These are phyloP conservation scores for Pseudogymnoascus sp. DNA, from an alignment of 2,329 filamentous ascomycete genomes.

Conservation along the genomic window DNA sequence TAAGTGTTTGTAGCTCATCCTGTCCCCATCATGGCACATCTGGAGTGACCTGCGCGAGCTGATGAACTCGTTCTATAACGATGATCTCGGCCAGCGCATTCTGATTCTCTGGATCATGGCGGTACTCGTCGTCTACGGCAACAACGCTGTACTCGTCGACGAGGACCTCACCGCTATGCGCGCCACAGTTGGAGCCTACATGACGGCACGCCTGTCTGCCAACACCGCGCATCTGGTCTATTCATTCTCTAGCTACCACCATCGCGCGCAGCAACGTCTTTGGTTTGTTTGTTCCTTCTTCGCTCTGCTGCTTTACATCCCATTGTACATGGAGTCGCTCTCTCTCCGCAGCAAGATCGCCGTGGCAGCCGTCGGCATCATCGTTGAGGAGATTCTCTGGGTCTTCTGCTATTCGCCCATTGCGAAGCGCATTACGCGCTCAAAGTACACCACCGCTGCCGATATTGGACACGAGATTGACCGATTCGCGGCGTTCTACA, in stretches of 20 bases:
- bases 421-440: slow-evolving; percentile 37
- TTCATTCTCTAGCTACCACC: slow-evolving; percentile 42
- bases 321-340: slow-evolving; percentile 38
- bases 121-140: slow-evolving; percentile 41
- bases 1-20: slow-evolving; percentile 31
- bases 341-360: slow-evolving; percentile 37
- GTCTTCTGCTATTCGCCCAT: slow-evolving; percentile 38
- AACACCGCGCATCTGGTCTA: slow-evolving; percentile 34
- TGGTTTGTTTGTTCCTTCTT: slow-evolving; percentile 37
- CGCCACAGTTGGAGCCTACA: slow-evolving; percentile 40
- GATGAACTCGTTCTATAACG: slow-evolving; percentile 48
- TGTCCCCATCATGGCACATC: slow-evolving; percentile 43
- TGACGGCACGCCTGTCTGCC: slow-evolving; percentile 38
- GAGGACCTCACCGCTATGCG: slow-evolving; percentile 39
- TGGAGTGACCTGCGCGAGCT: slow-evolving; percentile 45
- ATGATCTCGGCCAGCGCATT: slow-evolving; percentile 41
- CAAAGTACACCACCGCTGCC: slow-evolving; percentile 42
- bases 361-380: slow-evolving; percentile 36
- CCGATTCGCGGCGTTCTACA: slow-evolving; percentile 45
- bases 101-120: slow-evolving; percentile 47
- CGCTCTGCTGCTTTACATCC: slow-evolving; percentile 37
- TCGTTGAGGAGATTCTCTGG: slow-evolving; percentile 39
- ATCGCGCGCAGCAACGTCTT: slow-evolving; percentile 39
- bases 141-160: slow-evolving; percentile 40
- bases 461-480: slow-evolving; percentile 45